A percentile compares a stretch with the other conserved stretches of the same genome.
Conservation (phyloP, 495 filamentous ascomycete species). For the Xylaria castorea region DNA sequence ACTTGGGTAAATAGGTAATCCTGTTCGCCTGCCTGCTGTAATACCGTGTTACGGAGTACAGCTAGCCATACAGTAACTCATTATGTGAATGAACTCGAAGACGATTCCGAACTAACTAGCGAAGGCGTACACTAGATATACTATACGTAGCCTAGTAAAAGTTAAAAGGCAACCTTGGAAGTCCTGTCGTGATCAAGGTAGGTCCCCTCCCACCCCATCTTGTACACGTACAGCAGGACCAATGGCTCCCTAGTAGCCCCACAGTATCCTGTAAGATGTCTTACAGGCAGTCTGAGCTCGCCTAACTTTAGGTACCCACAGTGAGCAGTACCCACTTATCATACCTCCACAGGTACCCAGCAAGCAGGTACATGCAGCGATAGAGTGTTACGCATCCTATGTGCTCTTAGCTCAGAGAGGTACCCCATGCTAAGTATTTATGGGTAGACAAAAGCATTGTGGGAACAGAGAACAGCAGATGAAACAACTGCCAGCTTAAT, state of each 20-base stretch:
- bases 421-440: neutral
- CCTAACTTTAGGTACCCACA: neutral
- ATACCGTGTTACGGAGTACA: neutral
- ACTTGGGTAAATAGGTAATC: neutral
- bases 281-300: conserved; percentile 2
- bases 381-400: neutral
- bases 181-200: too few relatives aligned
- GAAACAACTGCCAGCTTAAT: conserved; percentile 2
- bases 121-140: neutral
- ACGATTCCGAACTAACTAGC: conserved; percentile 1
- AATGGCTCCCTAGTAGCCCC: neutral
- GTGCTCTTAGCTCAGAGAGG: neutral
- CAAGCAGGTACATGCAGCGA: neutral
- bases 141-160: too few relatives aligned
- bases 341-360: neutral
- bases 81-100: neutral
- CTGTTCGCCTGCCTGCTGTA: neutral
- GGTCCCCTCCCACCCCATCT: neutral
- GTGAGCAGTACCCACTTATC: neutral
- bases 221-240: neutral
- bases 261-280: neutral
- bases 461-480: conserved; percentile 2
- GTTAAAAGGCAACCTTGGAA: too few relatives aligned
- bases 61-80: neutral
- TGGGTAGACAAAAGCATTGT: neutral